A percentile compares a stretch with the other conserved stretches of the same genome.
Conservation (phyloP, 495 filamentous ascomycete species). For the Peziza echinospora region DNA sequence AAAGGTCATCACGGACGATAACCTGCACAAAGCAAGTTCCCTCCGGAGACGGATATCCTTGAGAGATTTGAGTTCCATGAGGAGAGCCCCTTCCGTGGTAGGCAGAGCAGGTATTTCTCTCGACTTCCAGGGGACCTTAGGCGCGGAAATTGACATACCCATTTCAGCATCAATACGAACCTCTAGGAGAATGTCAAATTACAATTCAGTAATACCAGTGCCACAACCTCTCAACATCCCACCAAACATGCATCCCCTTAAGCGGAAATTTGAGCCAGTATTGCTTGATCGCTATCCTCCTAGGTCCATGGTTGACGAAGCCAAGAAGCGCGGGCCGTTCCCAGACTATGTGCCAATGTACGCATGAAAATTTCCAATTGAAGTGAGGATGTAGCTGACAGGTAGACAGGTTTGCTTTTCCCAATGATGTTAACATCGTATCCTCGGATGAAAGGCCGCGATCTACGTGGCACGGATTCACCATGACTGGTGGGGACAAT, state of each 20-base stretch:
- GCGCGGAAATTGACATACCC: conserved; percentile 4
- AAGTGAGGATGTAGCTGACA: no score
- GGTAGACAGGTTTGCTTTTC: conserved; percentile 17
- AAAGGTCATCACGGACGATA: conserved; percentile 60
- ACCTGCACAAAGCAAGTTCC: conserved; percentile 23
- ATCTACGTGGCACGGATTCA: conserved; percentile 95
- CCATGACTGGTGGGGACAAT: conserved; percentile 86
- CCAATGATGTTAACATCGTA: conserved; percentile 90
- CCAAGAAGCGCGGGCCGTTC: conserved; percentile 62
- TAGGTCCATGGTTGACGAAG: conserved; percentile 54
- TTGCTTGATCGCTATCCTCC: conserved; percentile 83
- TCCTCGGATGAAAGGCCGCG: conserved; percentile 83
- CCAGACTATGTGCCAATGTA: conserved; percentile 99
- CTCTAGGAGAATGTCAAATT: conserved; percentile 77
- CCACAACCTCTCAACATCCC: conserved; percentile 75
- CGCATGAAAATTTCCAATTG: no score
- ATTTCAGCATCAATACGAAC: conserved; percentile 65
- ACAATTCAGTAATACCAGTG: conserved; percentile 90
- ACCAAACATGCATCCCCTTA: conserved; percentile 88
- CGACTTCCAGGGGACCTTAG: not conserved
- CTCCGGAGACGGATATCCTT: conserved; percentile 45
- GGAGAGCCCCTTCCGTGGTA: conserved; percentile 58
- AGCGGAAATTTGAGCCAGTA: conserved; percentile 82
- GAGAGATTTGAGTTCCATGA: conserved; percentile 84
- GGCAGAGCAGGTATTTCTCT: conserved; percentile 22